These are phyloP conservation scores for Globisporangium solare DNA, from an alignment of 352 stramenopile genomes.

Conservation along the genomic window DNA sequence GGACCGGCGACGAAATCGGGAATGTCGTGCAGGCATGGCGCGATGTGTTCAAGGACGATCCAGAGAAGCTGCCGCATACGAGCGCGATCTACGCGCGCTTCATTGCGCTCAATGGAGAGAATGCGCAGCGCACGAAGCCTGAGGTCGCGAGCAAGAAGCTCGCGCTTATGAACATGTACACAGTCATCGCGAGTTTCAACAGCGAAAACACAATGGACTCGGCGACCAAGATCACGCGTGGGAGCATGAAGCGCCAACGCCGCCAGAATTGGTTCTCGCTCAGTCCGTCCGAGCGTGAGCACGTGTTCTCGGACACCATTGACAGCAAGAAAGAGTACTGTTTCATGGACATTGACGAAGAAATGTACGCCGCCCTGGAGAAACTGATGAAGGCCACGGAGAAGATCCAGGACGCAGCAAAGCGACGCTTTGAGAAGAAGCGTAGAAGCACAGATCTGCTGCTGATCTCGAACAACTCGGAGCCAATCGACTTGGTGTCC, in stretches of 20 bases:
- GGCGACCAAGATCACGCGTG: constrained; percentile 11
- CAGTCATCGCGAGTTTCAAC: constrained; percentile 6
- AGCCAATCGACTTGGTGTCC: constrained; percentile 11
- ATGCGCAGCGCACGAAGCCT: constrained; percentile 11
- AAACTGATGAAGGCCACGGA: constrained; percentile 5
- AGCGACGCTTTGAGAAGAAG: constrained; percentile 6
- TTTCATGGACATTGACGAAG: constrained; percentile 11
- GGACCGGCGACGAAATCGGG: constrained; percentile 3
- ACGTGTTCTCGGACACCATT: not conserved
- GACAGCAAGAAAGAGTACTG: not conserved
- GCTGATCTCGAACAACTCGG: constrained; percentile 1
- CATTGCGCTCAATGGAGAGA: constrained; percentile 11
- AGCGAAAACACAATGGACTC: not conserved
- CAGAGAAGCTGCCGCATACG: constrained; percentile 4
- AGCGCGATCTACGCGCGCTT: constrained; percentile 14
- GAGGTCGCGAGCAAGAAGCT: constrained; percentile 12
- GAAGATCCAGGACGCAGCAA: not conserved
- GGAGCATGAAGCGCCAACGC: constrained; percentile 6
- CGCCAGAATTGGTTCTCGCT: constrained; percentile 14
- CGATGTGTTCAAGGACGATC: constrained; percentile 6
- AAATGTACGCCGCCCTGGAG: constrained; percentile 9
- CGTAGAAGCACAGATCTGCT: not conserved
- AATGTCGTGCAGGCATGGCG: constrained; percentile 11
- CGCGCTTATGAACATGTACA: constrained; percentile 12
- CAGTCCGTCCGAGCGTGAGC: not conserved